Base-by-base conservation (phyloP, 1,284 basidiomycete genomes). In the Marasmius oreades region DNA sequence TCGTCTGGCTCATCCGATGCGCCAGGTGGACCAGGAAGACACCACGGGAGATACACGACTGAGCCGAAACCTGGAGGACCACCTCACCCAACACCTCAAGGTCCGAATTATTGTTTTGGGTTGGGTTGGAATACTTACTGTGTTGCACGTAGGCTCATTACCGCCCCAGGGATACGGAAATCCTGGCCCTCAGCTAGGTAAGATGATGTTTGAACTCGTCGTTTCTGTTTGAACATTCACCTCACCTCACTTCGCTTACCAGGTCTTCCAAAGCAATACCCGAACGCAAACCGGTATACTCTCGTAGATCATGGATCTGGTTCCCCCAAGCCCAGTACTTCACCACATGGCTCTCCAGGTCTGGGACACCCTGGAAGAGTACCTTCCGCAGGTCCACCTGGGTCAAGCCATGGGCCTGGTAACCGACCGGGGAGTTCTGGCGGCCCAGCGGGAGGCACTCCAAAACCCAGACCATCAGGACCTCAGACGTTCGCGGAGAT, bases 401-500 rank as follows among this genome's bases (percentile, higher is more conserved):
- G 20, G n/a, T 22, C 26, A 26, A 51, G 33, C 16, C 26, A 18
- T 20, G 39, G 39, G 7, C 39, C 39, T 7, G 39, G 39, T 2
- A 42, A 16, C 16, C 39, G 39, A 42, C 39, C 39, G 20, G 39
- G 39, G 5, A 31, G 24, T 33, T 16, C 47, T 26, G 24, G 26
- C 24, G 47, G 28, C n/a, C 39, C 37, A 20, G 55, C 47, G 11
- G 53, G 45, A 60, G 63, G 24, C 65, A 65, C 24, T 20, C 56
- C 52, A 18, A 26, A 53, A 50, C 51, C 28, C 33, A 55, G 44
- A 31, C 52, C 55, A n/a, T 26, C 52, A 44, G 52, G 82, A 7
- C 85, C 91, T 1, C 78, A 87, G 65, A 95, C 92, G 45, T 97
- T 96, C 71, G 90, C 88, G 34, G 94, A 96, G 76, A 95, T 96